A percentile compares a stretch with the other conserved stretches of the same genome.
phyloP scores from a whole-genome alignment of 306 rosid genomes.

The Spatholobus suberectus region DNA sequence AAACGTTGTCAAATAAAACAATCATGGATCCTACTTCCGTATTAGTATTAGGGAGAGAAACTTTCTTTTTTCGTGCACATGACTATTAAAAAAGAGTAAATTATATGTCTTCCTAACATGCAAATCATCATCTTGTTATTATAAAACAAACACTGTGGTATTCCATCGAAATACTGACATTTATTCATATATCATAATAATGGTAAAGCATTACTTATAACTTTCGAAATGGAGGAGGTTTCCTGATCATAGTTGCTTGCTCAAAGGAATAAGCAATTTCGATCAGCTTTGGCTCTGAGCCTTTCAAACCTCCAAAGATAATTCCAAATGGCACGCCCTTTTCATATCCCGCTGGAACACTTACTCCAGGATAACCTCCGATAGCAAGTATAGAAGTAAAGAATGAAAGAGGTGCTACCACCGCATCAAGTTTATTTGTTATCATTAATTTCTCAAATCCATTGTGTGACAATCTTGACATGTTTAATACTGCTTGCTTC shows the following conservation, averaged over 20 bases:
- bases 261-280: constrained; percentile 71
- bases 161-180: no score
- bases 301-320: constrained; percentile 71
- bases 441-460: constrained; percentile 52
- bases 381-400: constrained; percentile 52
- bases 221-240: constrained; percentile 59
- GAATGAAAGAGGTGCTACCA: constrained; percentile 46
- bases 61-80: no score
- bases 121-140: no score
- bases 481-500: constrained; percentile 29
- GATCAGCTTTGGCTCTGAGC: constrained; percentile 67
- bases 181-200: no score
- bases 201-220: no score
- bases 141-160: no score
- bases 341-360: constrained; percentile 71
- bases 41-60: no score
- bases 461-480: constrained; percentile 28
- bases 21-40: no score
- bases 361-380: constrained; percentile 78
- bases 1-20: no score
- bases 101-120: no score
- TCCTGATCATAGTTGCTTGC: constrained; percentile 69
- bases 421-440: constrained; percentile 52
- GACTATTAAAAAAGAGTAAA: no score
- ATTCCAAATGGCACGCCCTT: constrained; percentile 62